Base-by-base conservation (phyloP, 495 filamentous ascomycete species). In the Penicillium pulvis region DNA sequence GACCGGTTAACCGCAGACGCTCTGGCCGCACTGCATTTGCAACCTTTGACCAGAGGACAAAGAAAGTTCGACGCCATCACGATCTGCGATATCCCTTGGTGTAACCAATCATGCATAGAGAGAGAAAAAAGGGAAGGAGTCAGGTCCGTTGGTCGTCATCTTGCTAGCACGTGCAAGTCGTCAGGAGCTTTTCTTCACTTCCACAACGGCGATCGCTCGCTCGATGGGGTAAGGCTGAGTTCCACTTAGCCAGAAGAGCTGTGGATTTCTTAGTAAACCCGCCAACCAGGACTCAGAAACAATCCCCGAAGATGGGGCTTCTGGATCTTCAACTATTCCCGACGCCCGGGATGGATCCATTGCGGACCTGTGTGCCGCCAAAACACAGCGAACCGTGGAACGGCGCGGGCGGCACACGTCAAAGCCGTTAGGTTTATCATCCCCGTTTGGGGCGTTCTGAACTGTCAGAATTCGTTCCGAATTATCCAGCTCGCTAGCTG, bases 121-220 rank as follows among this genome's bases (percentile, higher is more conserved):
- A 24, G 5, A 17, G 16, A 16, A 31, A 12, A 41, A 8, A 41
- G 26, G 14, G 26, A 17, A 19, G 19, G 12, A 19, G 20, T 31
- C n/a, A 17, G 14, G 24, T 31, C 8, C 19, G 43, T 23, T 44
- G 42, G 17, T n/a, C 42, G 3, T 44, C 10, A 36, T 44, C 42
- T 11, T 4, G n/a, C 19, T 7, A 12, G 24, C 45, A 47, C 20
- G 46, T 31, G 26, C 12, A 33, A 33, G 24, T 30, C 20, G 46
- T 49, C 46, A 46, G 19, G 3, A 47, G 11, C 0, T 14, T 12
- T 47, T 6, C 23, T 24, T 47, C 45, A 47, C 12, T 24, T 20
- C 45, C 20, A 24, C 45, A 16, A 47, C 49, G 58, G 41, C 53
- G 56, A 63, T 68, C 62, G 24, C 28, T 6, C 35, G 19, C 57